Evolutionary conservation across 345 rosid species (phyloP).

Genomic region (Brassica cretica): DNA sequence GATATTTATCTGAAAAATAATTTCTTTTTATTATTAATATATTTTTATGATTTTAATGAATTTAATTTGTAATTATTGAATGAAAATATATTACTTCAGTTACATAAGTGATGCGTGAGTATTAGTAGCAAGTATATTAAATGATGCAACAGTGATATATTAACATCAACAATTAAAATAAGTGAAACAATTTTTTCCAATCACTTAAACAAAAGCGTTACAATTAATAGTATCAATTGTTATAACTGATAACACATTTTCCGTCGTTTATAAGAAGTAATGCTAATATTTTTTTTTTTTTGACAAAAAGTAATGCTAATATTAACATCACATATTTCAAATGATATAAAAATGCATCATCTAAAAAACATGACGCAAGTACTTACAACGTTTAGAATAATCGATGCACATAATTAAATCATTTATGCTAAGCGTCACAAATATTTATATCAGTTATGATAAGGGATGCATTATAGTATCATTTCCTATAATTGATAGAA

Average conservation of each 20-base stretch:
- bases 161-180: background rate
- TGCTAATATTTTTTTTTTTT: no score
- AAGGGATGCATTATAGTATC: no score
- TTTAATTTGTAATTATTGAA: background rate
- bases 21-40: background rate
- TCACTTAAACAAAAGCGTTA: background rate
- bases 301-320: background rate
- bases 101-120: background rate
- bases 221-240: background rate
- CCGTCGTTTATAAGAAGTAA: background rate
- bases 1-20: background rate
- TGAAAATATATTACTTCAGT: background rate
- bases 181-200: background rate
- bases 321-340: background rate
- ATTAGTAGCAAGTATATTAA: background rate
- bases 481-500: no score
- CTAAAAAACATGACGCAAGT: no score
- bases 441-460: no score
- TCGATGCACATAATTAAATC: no score
- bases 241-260: background rate
- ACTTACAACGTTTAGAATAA: no score
- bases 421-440: no score
- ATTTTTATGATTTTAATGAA: background rate
- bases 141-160: background rate
- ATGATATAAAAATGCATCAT: no score